Evolutionary conservation across 192 early-diverging fungal genomes (phyloP), one percentile per base, ranked within the genome.

Genomic region (Coemansia sp.): DNA sequence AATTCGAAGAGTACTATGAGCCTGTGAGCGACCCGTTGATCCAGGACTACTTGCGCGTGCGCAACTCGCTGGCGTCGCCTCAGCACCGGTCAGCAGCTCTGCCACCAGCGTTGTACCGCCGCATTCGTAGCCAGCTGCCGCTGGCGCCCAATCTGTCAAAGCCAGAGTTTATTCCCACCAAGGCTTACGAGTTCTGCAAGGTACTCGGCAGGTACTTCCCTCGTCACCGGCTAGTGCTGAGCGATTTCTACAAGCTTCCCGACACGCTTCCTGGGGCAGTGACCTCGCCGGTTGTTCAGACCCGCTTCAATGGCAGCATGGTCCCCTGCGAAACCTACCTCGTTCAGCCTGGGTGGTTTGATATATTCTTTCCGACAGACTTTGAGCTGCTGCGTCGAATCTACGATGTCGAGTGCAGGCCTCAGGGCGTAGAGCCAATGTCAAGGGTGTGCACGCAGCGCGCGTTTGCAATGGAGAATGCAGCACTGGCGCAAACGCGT

Each of bases 291-390:
- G 97, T 98, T 1, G 95, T 98, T 7, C 97, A 99, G 80, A 99
- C 94, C 9, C 81, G 95, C 7, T 95, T 94, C 74, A 71, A 86
- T 50, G 89, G 92, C 2, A 86, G 84, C 25, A 99, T 97, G 94
- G 91, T 99, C 7, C 91, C 97, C 13, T 95, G 94, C 65, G 90
- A 90, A 28, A 97, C 95, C 0, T 97, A 96, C 66, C 90, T 99
- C 77, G 95, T 99, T 8, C 93, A 95, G 75, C 97, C 95, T 5
- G 97, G 97, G 11, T 97, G 88, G 88, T 99, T 99, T 82, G 52
- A 55, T 7, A 96, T 99, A 50, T 98, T 99, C 78, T 99, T 98
- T 70, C 97, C 97, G 3, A 98, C 95, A 21, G 90, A 99, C 75
- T 99, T 96, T 86, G 93, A 93, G 68, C 76, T 94, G 14, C 66